Evolutionary conservation across 2,329 filamentous ascomycete species (phyloP).

Genomic region (Colletotrichum lini): DNA sequence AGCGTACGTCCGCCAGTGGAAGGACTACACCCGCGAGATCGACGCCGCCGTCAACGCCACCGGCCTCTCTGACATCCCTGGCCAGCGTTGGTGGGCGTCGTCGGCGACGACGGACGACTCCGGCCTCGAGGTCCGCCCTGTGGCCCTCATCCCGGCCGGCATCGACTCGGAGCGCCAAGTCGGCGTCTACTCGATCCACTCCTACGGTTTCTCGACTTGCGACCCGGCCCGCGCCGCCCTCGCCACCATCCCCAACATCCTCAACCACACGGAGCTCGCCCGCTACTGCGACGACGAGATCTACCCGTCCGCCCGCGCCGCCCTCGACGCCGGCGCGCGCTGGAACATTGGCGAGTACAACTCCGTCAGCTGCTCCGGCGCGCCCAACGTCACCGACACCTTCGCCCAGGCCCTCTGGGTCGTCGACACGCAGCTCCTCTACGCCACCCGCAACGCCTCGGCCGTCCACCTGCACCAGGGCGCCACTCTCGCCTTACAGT

Average conservation of each 20-base stretch:
- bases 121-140: slow-evolving; percentile 39
- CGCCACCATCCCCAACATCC: slow-evolving; percentile 36
- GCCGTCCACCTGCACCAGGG: slow-evolving; percentile 53
- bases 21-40: slow-evolving; percentile 23
- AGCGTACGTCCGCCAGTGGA: slow-evolving; percentile 39
- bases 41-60: slow-evolving; percentile 32
- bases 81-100: slow-evolving; percentile 43
- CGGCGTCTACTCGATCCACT: slow-evolving; percentile 41
- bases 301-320: slow-evolving; percentile 32
- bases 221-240: slow-evolving; percentile 19
- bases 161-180: slow-evolving; percentile 42
- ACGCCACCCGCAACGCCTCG: slow-evolving; percentile 55
- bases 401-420: slow-evolving; percentile 58
- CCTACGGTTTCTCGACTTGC: slow-evolving; percentile 37
- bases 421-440: slow-evolving; percentile 54
- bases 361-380: slow-evolving; percentile 56
- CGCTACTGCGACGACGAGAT: slow-evolving; percentile 39
- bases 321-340: slow-evolving; percentile 30
- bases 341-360: slow-evolving; percentile 57
- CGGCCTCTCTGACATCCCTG: not conserved
- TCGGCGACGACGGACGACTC: slow-evolving; percentile 43
- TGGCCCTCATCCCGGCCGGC: slow-evolving; percentile 42
- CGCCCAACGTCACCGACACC: slow-evolving; percentile 56
- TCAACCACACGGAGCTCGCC: slow-evolving; percentile 39
- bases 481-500: slow-evolving; percentile 43